Base-by-base conservation (phyloP, 148 eudicot species). In the Simmondsia chinensis region DNA sequence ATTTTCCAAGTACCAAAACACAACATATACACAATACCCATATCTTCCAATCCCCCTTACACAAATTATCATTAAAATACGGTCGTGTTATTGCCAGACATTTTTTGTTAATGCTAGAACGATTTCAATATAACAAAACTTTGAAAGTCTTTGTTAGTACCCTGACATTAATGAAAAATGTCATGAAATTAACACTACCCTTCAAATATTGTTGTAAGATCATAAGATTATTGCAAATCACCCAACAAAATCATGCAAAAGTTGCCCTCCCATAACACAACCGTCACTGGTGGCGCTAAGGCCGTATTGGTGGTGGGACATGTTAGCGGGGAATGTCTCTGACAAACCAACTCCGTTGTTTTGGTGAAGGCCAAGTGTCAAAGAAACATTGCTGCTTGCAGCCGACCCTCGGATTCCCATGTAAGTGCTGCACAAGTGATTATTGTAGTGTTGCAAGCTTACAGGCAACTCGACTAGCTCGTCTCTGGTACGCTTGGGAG, bases 211-310 rank as follows among this genome's bases (percentile, higher is more conserved):
- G n/a, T n/a, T n/a, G n/a, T n/a, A n/a, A n/a, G n/a, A n/a, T n/a
- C n/a, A n/a, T n/a, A 31, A 31, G 5, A 31, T 31, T 8, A 10
- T 31, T 2, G 9, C 34, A 31, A 8, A 31, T 69, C 66, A 75
- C 13, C 82, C 82, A 28, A 72, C 76, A 64, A 76, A 71, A 64
- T 76, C 82, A 46, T 68, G 76, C 49, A 75, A 37, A 17, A 68
- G 39, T 16, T 76, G 74, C 10, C 77, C 74, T 15, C 73, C 63
- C 0, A 68, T 54, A 29, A 61, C 23, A 23, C 47, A n/a, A 14
- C 12, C 11, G 37, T 57, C 61, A 13, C 50, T 49, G 10, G 51
- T 58, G 1, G 46, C 37, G 33, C 70, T 69, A 23, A 74, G 52
- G 9, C 80, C 74, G 24, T 66, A 74, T 8, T 72, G 75, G 24